Conservation (phyloP, 441 rosid species). For the Adansonia rubrostipa region DNA sequence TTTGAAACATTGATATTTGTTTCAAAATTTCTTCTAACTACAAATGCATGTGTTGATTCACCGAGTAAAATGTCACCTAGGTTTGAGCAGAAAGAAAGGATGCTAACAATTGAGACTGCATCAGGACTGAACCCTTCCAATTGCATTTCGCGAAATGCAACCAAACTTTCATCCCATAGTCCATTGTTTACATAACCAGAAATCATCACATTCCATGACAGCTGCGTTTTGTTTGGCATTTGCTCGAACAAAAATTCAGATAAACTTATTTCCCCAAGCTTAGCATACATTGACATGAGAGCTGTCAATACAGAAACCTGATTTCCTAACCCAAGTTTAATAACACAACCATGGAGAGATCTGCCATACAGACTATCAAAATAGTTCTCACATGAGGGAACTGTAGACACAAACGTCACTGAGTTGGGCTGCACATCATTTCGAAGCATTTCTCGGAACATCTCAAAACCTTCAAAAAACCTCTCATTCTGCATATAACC, state of each 20-base stretch:
- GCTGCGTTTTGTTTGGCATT: conserved; percentile 38
- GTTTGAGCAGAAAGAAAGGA: conserved; percentile 50
- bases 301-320: conserved; percentile 45
- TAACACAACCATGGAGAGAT: conserved; percentile 46
- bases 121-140: conserved; percentile 41
- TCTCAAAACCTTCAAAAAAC: conserved; percentile 44
- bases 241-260: conserved; percentile 37
- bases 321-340: conserved; percentile 45
- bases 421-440: conserved; percentile 36
- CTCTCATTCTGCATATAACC: conserved; percentile 41
- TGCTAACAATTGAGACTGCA: conserved; percentile 44
- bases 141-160: conserved; percentile 46
- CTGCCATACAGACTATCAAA: conserved; percentile 33
- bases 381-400: conserved; percentile 43
- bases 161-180: conserved; percentile 41
- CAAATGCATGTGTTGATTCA: conserved; percentile 40
- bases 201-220: conserved; percentile 44
- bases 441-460: conserved; percentile 41
- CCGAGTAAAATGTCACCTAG: conserved; percentile 33
- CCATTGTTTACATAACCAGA: conserved; percentile 37
- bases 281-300: conserved; percentile 39
- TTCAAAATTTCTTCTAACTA: conserved; percentile 32
- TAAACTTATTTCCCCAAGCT: conserved; percentile 30
- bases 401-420: conserved; percentile 50
- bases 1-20: conserved; percentile 35